These are phyloP conservation scores for Apiospora aurea DNA, from an alignment of 2,329 filamentous ascomycete species.

Conservation along the genomic window DNA sequence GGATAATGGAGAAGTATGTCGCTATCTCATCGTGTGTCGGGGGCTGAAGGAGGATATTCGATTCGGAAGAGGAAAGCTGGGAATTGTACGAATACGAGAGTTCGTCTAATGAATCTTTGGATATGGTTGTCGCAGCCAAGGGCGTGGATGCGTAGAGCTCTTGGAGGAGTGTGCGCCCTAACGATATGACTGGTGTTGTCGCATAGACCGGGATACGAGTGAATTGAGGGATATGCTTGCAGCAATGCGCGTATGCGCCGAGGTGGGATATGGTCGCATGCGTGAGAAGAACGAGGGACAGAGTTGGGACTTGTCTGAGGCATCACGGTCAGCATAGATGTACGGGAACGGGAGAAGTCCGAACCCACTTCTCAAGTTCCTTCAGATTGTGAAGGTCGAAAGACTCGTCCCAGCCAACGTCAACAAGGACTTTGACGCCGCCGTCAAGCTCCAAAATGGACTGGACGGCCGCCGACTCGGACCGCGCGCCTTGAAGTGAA, in stretches of 20 bases:
- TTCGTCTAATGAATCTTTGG: constrained; percentile 74
- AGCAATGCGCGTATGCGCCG: constrained; percentile 93
- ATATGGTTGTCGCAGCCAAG: constrained; percentile 84
- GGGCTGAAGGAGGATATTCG: constrained; percentile 68
- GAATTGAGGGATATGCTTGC: constrained; percentile 94
- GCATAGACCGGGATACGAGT: constrained; percentile 93
- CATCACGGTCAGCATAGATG: neutral
- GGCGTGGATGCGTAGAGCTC: constrained; percentile 92
- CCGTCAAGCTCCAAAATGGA: constrained; percentile 97
- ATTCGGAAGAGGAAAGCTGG: constrained; percentile 55
- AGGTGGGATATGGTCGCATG: constrained; percentile 92
- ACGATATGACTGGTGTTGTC: constrained; percentile 89
- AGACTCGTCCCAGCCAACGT: constrained; percentile 93
- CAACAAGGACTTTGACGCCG: constrained; percentile 92
- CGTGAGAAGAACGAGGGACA: constrained; percentile 92
- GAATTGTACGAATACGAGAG: constrained; percentile 59
- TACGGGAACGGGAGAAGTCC: constrained; percentile 24
- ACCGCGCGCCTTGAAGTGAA: constrained; percentile 88
- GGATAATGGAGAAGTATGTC: constrained; percentile 88
- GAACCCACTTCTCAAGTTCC: constrained; percentile 83
- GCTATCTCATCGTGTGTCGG: constrained; percentile 90
- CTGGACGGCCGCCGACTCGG: constrained; percentile 84
- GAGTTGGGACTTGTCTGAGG: constrained; percentile 81
- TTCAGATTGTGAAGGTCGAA: constrained; percentile 85
- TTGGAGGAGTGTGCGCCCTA: constrained; percentile 88